phyloP scores from a whole-genome alignment of 2,329 filamentous ascomycete genomes.

The Teratosphaeria pseudoeucalypti region DNA sequence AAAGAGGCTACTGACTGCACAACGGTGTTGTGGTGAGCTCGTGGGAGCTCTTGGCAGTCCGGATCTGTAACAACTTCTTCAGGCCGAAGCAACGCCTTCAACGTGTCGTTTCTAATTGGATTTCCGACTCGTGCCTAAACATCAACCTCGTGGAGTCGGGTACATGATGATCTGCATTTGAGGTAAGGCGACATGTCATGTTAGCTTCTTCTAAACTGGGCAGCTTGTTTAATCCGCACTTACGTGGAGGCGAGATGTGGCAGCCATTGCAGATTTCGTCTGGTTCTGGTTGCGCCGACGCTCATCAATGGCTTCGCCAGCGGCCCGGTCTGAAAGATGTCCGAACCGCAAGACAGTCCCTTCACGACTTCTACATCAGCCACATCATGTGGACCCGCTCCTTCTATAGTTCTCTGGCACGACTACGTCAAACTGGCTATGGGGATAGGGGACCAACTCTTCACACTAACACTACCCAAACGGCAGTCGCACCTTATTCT shows the following conservation, averaged over 20 bases:
- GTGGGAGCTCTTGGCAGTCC: not conserved
- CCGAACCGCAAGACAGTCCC: not conserved
- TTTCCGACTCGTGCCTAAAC: not conserved
- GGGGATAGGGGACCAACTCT: not conserved
- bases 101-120: not conserved
- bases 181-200: not conserved
- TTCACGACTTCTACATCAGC: not conserved
- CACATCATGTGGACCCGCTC: not conserved
- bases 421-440: not conserved
- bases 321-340: not conserved
- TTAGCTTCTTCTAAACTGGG: not conserved
- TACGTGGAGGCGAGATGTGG: too few species aligned
- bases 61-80: not conserved
- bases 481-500: not conserved
- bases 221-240: too few species aligned
- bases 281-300: not conserved
- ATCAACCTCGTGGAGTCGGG: not conserved
- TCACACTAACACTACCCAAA: not conserved
- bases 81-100: not conserved
- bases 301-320: not conserved
- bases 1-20: not conserved
- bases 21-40: not conserved
- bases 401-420: not conserved
- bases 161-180: not conserved
- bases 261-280: too few species aligned